Base-by-base conservation (phyloP, 2,329 filamentous ascomycete species). In the Hypoxylon sp. region DNA sequence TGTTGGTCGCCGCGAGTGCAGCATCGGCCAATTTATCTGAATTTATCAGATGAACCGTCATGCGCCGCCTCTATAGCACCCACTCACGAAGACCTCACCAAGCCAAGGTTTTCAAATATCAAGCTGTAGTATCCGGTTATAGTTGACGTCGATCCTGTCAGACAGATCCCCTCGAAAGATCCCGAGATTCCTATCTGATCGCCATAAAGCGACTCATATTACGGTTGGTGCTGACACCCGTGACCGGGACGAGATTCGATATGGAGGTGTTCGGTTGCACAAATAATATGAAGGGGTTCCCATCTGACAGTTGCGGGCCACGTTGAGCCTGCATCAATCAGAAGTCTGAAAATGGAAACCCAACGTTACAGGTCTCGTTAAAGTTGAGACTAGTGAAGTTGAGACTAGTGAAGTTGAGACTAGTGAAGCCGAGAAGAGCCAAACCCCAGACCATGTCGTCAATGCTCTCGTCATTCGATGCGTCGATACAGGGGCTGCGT, bases 361-460 rank as follows among this genome's bases (percentile, higher is more conserved):
- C 42, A 50, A 64, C 37, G 69, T 71, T 66, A 64, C 69, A 66
- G 30, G 50, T 66, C 37, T 71, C 69, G 68, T 69, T 66, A 64
- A 66, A 71, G 61, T 65, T 61, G 58, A 65, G 63, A 69, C 62
- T 56, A 53, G 33, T 56, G 27, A 56, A 40, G 35, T 59, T 44
- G 56, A 66, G 44, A 56, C 62, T 56, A 53, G 33, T 56, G 27
- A 66, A 71, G 61, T 65, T 61, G 58, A 65, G 63, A 69, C 62
- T 56, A 53, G 33, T 56, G 27, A 56, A 40, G 35, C 62, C 49
- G 56, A 66, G 44, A 56, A 42, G 35, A 35, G 53, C 65, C 60
- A 70, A 63, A 66, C 66, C 69, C 69, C 66, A 63, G 66, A 69
- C 69, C 69, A 63, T 69, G 69, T 63, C 66, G 69, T 71, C 69